Conservation (phyloP, 768 basidiomycete genomes). For the Kwoniella europaea region DNA sequence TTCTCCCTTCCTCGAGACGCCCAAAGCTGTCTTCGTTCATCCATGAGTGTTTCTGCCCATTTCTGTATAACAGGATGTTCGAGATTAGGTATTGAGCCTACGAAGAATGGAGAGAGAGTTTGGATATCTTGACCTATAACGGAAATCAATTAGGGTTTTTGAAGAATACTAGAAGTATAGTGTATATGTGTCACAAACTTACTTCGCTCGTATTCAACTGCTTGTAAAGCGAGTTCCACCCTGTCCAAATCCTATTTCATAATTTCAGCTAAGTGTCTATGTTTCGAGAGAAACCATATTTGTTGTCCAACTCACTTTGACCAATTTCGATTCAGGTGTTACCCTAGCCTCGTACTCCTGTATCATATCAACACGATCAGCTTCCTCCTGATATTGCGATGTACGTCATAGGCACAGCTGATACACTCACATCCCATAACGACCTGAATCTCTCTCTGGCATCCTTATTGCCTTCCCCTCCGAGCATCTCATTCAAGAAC, state of each 20-base stretch:
- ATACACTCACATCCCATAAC: conserved; percentile 55
- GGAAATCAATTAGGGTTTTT: no score
- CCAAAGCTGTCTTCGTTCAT: conserved; percentile 54
- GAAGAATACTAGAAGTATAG: background rate
- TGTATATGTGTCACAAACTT: conserved; percentile 22
- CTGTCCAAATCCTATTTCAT: conserved; percentile 54
- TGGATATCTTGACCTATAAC: conserved; percentile 51
- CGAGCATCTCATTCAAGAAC: conserved; percentile 85
- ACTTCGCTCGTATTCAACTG: conserved; percentile 59
- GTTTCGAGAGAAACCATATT: background rate
- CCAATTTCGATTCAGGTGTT: conserved; percentile 58
- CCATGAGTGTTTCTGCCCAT: conserved; percentile 56
- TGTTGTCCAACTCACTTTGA: conserved; percentile 44
- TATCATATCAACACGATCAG: background rate
- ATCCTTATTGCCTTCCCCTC: conserved; percentile 51
- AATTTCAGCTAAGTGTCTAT: background rate
- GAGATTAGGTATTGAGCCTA: conserved; percentile 53
- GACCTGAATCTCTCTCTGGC: conserved; percentile 53
- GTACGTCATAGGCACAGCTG: background rate
- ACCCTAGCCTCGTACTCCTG: conserved; percentile 58
- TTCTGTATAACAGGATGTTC: conserved; percentile 55
- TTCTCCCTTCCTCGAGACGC: conserved; percentile 45
- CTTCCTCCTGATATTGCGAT: background rate
- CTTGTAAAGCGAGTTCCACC: conserved; percentile 57
- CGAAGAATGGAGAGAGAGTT: conserved; percentile 53